Conservation (phyloP, 768 basidiomycete species). For the Kwoniella dendrophila region DNA sequence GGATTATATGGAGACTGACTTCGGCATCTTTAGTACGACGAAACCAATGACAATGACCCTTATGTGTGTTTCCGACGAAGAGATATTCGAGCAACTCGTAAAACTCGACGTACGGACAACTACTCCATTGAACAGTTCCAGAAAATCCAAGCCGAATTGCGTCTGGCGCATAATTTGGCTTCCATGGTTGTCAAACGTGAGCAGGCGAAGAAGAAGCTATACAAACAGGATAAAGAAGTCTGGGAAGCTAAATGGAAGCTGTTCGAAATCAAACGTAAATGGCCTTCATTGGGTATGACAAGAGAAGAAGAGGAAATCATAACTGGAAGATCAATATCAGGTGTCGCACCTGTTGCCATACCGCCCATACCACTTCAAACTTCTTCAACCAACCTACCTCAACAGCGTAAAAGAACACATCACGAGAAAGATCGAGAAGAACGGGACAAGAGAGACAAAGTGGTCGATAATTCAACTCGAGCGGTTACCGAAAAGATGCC, state of each 20-base stretch:
- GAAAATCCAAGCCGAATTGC: conserved; percentile 75
- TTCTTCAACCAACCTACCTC: conserved; percentile 31
- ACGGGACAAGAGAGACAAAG: conserved; percentile 47
- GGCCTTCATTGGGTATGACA: conserved; percentile 53
- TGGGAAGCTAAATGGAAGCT: conserved; percentile 79
- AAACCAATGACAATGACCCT: conserved; percentile 84
- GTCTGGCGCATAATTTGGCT: conserved; percentile 72
- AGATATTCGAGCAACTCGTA: conserved; percentile 89
- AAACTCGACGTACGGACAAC: conserved; percentile 87
- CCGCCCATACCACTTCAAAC: conserved; percentile 57
- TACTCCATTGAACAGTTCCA: conserved; percentile 85
- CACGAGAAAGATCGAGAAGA: conserved; percentile 44
- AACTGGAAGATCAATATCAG: conserved; percentile 38
- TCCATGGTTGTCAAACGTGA: conserved; percentile 72
- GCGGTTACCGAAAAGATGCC: conserved; percentile 22
- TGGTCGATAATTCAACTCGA: conserved; percentile 25
- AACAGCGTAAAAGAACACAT: conserved; percentile 26
- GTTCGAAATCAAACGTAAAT: conserved; percentile 77
- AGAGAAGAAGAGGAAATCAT: conserved; percentile 57
- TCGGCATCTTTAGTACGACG: conserved; percentile 67
- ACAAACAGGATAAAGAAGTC: conserved; percentile 64
- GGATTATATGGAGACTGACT: not conserved
- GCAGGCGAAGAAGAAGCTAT: conserved; percentile 69
- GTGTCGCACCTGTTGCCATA: conserved; percentile 17
- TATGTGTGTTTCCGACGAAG: conserved; percentile 96